Evolutionary conservation across 108 stramenopile species (phyloP).

Genomic region (Skeletonema costatum): DNA sequence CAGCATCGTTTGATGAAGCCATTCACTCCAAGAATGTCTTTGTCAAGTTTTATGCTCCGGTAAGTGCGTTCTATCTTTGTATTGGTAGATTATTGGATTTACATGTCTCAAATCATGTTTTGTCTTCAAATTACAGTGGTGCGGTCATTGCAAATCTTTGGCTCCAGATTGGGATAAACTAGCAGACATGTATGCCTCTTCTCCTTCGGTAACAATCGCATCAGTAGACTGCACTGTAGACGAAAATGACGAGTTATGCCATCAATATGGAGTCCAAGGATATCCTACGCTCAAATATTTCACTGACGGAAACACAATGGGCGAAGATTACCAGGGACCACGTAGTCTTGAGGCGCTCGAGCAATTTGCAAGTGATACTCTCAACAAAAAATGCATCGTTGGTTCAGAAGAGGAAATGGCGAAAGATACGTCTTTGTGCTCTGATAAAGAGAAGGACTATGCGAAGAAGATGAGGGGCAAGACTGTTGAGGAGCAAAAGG

Average conservation of each 20-base stretch:
- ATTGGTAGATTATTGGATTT: background rate
- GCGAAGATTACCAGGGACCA: conserved; percentile 65
- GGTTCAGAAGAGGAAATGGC: conserved; percentile 44
- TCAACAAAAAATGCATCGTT: conserved; percentile 69
- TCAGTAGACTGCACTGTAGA: conserved; percentile 72
- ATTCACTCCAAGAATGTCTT: conserved; percentile 36
- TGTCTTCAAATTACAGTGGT: conserved; percentile 25
- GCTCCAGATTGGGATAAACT: conserved; percentile 75
- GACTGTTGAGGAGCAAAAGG: conserved; percentile 36
- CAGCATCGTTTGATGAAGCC: conserved; percentile 34
- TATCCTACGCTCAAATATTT: conserved; percentile 63
- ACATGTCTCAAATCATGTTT: background rate
- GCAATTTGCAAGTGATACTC: conserved; percentile 54
- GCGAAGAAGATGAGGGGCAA: conserved; percentile 42
- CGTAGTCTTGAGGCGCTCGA: conserved; percentile 59
- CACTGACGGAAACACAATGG: conserved; percentile 57
- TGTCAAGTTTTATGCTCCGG: conserved; percentile 49
- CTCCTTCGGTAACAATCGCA: conserved; percentile 70
- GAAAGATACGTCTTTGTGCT: conserved; percentile 39
- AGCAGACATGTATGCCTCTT: conserved; percentile 67
- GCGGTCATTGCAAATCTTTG: conserved; percentile 75
- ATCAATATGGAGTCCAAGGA: conserved; percentile 53
- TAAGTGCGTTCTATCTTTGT: background rate
- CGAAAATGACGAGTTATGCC: conserved; percentile 53
- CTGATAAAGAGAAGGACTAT: conserved; percentile 47